Evolutionary conservation across 2,329 filamentous ascomycete species (phyloP), one percentile per base, ranked within the genome.

Genomic region (Aphanocladium album): DNA sequence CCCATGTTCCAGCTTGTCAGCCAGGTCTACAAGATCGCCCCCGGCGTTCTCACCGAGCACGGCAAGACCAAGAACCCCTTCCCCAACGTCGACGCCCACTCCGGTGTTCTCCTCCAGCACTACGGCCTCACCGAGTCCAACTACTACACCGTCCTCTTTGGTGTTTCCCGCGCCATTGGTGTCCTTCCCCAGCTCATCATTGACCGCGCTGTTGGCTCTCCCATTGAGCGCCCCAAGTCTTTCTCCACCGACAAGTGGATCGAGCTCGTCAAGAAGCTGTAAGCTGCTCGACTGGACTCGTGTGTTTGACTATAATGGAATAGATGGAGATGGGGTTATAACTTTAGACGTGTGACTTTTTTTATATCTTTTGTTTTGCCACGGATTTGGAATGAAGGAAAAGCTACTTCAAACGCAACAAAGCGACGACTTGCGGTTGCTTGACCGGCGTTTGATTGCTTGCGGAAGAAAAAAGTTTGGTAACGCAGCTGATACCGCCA

Each of bases 31-130:
- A 99, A 99, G 91, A 98, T 99, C 72, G 95, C 95, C 67, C 95
- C 95, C 67, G 90, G 89, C 73, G 95, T 99, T 72, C 85, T 99
- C 77, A 99, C 95, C 68, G 92, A 99, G 88, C 95, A 99, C 84
- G 95, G 95, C 83, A 99, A 99, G 91, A 98, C 93, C 85, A 98
- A 98, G 90, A 97, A 98, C 90, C 93, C 93, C 68, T 98, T 85
- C 86, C 95, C 95, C 79, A 98, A 98, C 83, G 93, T 98, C 73
- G 93, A 98, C 74, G 93, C 93, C 73, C 95, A 98, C 89, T 97
- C 93, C 35, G 95, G 95, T 85, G 95, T 99, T 68, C 91, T 99
- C 68, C 91, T 99, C 70, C 95, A 99, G 84, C 95, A 99, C 89
- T 99, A 99, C 82, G 95, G 95, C 73, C 84, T 99, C 77, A 98